Conservation (phyloP, 2,329 filamentous ascomycete genomes). For the Aspergillus floridensis region DNA sequence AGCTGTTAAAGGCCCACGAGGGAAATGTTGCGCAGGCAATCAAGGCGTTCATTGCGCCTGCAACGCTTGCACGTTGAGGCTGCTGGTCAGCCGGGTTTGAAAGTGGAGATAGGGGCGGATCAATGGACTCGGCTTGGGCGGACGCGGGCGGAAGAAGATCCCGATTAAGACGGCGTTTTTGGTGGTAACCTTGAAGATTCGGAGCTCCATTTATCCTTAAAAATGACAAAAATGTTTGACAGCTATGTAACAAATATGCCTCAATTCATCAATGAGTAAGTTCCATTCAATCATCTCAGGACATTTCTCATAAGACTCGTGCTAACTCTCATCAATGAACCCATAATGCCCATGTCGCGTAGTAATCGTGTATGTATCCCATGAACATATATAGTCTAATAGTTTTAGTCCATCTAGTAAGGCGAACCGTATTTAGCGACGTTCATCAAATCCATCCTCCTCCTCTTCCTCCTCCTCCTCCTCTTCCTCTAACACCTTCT, state of each 20-base stretch:
- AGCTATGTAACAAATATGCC: not conserved
- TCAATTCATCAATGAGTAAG: not conserved
- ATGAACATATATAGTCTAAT: slow-evolving; percentile 1
- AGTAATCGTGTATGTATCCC: not conserved
- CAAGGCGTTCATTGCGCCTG: slow-evolving; percentile 40
- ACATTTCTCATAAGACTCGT: slow-evolving; percentile 1
- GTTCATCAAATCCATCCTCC: slow-evolving; percentile 4
- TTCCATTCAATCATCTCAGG: not conserved
- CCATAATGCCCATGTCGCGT: not conserved
- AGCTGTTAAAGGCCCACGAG: slow-evolving; percentile 47
- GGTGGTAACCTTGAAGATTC: no score
- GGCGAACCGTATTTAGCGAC: not conserved
- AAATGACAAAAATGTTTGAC: no score
- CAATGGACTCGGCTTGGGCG: no score
- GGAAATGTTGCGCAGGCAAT: slow-evolving; percentile 44
- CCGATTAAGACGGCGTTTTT: no score
- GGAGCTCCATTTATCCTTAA: no score
- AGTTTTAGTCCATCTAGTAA: not conserved
- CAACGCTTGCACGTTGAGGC: not conserved
- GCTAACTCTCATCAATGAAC: not conserved
- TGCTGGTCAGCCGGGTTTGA: slow-evolving; percentile 13
- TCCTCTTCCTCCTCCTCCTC: slow-evolving; percentile 17
- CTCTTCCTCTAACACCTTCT: slow-evolving; percentile 18
- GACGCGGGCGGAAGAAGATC: no score
- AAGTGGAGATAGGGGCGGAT: not conserved